Conservation (phyloP, 1,284 basidiomycete genomes). For the Naganishia albida region DNA sequence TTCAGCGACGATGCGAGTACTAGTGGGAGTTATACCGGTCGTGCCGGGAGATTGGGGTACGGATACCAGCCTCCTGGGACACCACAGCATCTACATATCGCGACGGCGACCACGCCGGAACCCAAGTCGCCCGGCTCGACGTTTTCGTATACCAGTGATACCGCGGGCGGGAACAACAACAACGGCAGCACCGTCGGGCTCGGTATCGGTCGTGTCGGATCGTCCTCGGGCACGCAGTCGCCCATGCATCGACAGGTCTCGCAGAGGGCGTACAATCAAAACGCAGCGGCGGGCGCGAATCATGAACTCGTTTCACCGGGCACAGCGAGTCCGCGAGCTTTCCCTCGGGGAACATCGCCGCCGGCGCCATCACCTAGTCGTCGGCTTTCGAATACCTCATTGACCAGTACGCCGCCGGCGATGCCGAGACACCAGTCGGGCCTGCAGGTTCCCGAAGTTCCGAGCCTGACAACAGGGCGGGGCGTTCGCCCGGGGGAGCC, state of each 20-base stretch:
- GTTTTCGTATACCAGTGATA: slow-evolving; percentile 17
- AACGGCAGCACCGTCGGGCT: neutral
- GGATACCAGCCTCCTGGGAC: slow-evolving; percentile 4
- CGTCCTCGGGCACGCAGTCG: slow-evolving; percentile 18
- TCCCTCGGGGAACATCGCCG: neutral
- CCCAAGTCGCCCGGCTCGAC: slow-evolving; percentile 17
- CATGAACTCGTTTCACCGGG: slow-evolving; percentile 12
- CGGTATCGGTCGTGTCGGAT: slow-evolving; percentile 14
- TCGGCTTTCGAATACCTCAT: slow-evolving; percentile 5
- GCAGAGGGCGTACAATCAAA: neutral
- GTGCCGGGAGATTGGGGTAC: slow-evolving; percentile 1
- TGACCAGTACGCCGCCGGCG: neutral
- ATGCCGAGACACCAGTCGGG: neutral
- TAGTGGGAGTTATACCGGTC: slow-evolving; percentile 6
- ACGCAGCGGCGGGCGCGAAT: no score
- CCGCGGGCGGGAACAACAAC: neutral
- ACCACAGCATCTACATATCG: slow-evolving; percentile 6
- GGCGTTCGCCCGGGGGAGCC: neutral
- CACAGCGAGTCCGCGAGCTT: neutral
- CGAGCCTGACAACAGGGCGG: slow-evolving; percentile 2
- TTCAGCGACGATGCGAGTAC: slow-evolving; percentile 5
- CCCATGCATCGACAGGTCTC: slow-evolving; percentile 23
- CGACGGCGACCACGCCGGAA: slow-evolving; percentile 10
- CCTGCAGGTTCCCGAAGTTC: slow-evolving; percentile 1
- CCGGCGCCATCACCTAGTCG: neutral